Evolutionary conservation across 1,284 basidiomycete genomes (phyloP), one percentile per base, ranked within the genome.

Genomic region (Tylopilus sp.): DNA sequence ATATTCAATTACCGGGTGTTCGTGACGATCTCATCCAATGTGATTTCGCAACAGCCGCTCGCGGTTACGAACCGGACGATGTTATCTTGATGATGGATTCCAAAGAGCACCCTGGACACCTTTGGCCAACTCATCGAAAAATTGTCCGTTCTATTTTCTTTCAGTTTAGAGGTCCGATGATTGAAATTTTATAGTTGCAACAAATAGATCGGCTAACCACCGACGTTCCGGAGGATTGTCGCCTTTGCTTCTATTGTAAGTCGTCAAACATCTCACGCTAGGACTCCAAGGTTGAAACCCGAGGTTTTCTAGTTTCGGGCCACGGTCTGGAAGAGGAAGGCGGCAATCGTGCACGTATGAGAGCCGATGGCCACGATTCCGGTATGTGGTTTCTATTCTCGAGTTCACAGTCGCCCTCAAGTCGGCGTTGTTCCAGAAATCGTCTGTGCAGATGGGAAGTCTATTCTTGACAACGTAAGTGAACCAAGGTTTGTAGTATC

Each of bases 141-240:
- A 58, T 58, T 15, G 58, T 52, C 26, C 32, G 58, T 38, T 29
- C 29, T 18, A 7, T 49, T 49, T 56, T 29, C 41, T 47, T 58
- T 19, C 8, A 7, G 9, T 24, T 41, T 56, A 12, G 54, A 10
- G n/a, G 15, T 15, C 39, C 18, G 29, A 29, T 29, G 29, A 22
- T 12, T 44, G 39, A 33, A 24, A 39, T 15, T 13, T 18, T n/a
- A 16, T 38, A 58, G 58, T 29, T 58, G 9, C 15, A 22, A 12
- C 58, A 58, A 52, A 58, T 58, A 3, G 24, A 38, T 19, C 58
- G 29, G 24, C 49, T 58, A 16, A 58, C 58, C n/a, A 47, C 36
- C 16, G 29, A 58, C 16, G 49, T 38, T 29, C 58, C 58, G 6
- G 47, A 58, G 12, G 58, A 38, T 18, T 58, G 58, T 38, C 58